Evolutionary conservation across 345 rosid genomes (phyloP).

Genomic region (Noccaea bulbosa): DNA sequence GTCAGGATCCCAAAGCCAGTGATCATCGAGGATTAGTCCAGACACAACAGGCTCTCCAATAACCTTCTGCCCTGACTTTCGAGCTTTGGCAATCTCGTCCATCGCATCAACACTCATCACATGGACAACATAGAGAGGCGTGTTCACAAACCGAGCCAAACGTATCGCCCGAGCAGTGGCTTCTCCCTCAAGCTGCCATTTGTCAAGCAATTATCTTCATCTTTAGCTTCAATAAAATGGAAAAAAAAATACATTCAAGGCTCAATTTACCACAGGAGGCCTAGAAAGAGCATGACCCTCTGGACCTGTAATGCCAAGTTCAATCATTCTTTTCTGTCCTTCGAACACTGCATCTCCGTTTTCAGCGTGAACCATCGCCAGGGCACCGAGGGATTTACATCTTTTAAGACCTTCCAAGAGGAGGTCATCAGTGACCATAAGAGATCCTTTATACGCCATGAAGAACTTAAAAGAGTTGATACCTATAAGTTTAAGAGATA

Average conservation of each 20-base stretch:
- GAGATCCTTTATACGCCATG: slow-evolving; percentile 86
- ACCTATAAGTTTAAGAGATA: slow-evolving; percentile 50
- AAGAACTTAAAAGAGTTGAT: slow-evolving; percentile 98
- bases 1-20: slow-evolving; percentile 87
- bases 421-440: slow-evolving; percentile 88
- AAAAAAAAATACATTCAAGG: background rate
- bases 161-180: slow-evolving; percentile 95
- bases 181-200: slow-evolving; percentile 88
- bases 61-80: slow-evolving; percentile 93
- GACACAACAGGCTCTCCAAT: slow-evolving; percentile 96
- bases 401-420: slow-evolving; percentile 76
- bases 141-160: slow-evolving; percentile 86
- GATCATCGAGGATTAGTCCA: slow-evolving; percentile 87
- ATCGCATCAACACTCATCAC: slow-evolving; percentile 99
- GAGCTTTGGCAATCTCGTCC: slow-evolving; percentile 96
- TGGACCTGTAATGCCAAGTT: slow-evolving; percentile 93
- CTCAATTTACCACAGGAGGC: slow-evolving; percentile 76
- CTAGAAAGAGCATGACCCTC: slow-evolving; percentile 97
- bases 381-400: slow-evolving; percentile 95
- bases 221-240: slow-evolving; percentile 13
- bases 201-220: slow-evolving; percentile 27
- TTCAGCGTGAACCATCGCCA: slow-evolving; percentile 99
- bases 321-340: slow-evolving; percentile 92
- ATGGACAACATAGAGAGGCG: slow-evolving; percentile 95
- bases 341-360: slow-evolving; percentile 96